Base-by-base conservation (phyloP, 441 rosid species). In the Aquilaria agallochum region DNA sequence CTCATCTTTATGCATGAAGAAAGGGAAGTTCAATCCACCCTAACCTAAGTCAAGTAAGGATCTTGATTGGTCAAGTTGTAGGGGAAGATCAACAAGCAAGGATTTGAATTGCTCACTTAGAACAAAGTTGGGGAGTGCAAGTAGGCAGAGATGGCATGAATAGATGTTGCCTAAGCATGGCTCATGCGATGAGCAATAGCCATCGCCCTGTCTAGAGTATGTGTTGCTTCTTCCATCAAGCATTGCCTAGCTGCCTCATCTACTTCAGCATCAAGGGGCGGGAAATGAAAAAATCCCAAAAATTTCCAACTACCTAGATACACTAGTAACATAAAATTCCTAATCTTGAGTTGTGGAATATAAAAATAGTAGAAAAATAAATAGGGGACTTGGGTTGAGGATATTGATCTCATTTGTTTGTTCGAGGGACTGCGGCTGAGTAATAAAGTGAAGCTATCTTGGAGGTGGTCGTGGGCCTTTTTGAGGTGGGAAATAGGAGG, bases 131-230 rank as follows among this genome's bases (percentile, higher is more conserved):
- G 96, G 91, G 55, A 85, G 58, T 7, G 91, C 71, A 2, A 93
- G 76, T 1, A 93, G 40, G 97, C 98, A 2, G 84, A 93, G 11
- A 93, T 84, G 2, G 80, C 87, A 74, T 93, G 97, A 5, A 90
- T 92, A 1, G 97, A 93, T 11, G 96, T 86, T 14, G 97, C 90
- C 63, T 93, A 96, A 0, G 74, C 76, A 66, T 93, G 97, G 53
- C 88, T 74, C 13, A 96, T 58, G 14, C 85, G 78, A 69, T 87
- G 93, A 56, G 98, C 98, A 20, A 92, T 90, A 47, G 75, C 63
- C 9, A 88, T 92, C 0, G 98, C 94, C 12, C 89, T 95, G 55
- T 86, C 92, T 5, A 92, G 67, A 8, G 83, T 89, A 76, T 80
- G 87, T 50, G 88, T 92, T 30, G 96, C 83, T 58, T 88, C 98